Evolutionary conservation across 1,284 basidiomycete genomes (phyloP).

Genomic region (Trichosporon sp.): DNA sequence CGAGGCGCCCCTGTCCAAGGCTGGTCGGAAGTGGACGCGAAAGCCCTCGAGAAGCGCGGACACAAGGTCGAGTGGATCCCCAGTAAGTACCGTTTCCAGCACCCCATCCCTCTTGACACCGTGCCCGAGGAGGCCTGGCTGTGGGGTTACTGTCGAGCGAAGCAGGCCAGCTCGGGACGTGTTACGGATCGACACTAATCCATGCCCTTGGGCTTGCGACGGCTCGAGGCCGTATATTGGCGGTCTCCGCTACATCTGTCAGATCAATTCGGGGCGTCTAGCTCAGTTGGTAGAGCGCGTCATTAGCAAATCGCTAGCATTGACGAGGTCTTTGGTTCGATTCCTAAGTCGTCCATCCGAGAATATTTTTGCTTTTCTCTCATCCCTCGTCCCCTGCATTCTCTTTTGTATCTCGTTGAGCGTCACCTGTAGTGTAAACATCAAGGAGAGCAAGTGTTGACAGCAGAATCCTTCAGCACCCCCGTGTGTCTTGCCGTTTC

Average conservation of each 20-base stretch:
- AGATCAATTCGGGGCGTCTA: not conserved
- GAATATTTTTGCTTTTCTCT: not conserved
- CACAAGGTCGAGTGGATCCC: slow-evolving; percentile 42
- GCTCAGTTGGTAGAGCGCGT: slow-evolving; percentile 7
- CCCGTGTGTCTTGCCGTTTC: slow-evolving; percentile 26
- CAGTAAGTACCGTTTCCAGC: slow-evolving; percentile 23
- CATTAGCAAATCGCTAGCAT: not conserved
- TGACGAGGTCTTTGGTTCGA: slow-evolving; percentile 7
- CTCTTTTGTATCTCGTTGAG: not conserved
- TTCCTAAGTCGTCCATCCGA: slow-evolving; percentile 7
- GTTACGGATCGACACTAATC: no score
- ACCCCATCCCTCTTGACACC: no score
- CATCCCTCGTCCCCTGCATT: not conserved
- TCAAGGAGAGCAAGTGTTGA: slow-evolving; percentile 10
- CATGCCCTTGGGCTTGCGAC: no score
- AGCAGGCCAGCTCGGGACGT: no score
- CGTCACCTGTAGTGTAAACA: no score
- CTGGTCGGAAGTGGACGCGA: slow-evolving; percentile 34
- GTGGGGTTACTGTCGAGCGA: no score
- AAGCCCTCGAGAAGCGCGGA: slow-evolving; percentile 36
- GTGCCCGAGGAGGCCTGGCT: no score
- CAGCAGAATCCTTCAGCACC: slow-evolving; percentile 32
- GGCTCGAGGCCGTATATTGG: not conserved
- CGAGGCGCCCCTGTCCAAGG: slow-evolving; percentile 37
- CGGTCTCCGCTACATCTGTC: not conserved